phyloP scores from a whole-genome alignment of 257 asterid genomes.

The Fraxinus anomala region DNA sequence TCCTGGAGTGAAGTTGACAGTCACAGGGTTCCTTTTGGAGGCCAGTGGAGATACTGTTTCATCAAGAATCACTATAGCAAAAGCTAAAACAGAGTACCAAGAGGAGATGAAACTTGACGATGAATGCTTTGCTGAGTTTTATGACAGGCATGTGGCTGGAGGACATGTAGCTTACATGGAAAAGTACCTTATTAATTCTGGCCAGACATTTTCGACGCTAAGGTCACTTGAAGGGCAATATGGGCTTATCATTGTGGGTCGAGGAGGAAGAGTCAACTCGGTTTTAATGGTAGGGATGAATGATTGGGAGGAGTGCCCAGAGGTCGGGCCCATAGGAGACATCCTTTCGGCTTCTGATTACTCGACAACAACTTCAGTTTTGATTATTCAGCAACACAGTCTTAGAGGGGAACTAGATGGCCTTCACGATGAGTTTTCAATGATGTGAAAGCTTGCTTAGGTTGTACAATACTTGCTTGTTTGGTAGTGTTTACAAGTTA shows the following conservation, averaged over 20 bases:
- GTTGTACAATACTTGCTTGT: not conserved
- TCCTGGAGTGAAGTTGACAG: constrained; percentile 84
- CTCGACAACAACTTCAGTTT: constrained; percentile 72
- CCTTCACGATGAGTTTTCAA: constrained; percentile 80
- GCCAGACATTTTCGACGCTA: constrained; percentile 78
- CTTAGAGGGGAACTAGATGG: constrained; percentile 86
- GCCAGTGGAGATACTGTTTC: constrained; percentile 66
- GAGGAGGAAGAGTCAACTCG: constrained; percentile 82
- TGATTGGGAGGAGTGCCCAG: constrained; percentile 98
- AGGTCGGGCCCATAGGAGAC: constrained; percentile 89
- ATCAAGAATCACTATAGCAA: constrained; percentile 66
- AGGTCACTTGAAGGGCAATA: constrained; percentile 85
- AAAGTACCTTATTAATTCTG: constrained; percentile 81
- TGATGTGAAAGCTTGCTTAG: constrained; percentile 50
- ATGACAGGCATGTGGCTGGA: constrained; percentile 77
- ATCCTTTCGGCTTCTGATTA: constrained; percentile 85
- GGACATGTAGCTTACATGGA: constrained; percentile 90
- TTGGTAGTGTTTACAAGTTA: not conserved
- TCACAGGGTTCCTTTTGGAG: constrained; percentile 75
- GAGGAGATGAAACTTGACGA: constrained; percentile 91
- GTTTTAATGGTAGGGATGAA: constrained; percentile 87
- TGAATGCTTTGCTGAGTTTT: constrained; percentile 83
- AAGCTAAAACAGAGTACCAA: constrained; percentile 64
- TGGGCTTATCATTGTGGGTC: constrained; percentile 79
- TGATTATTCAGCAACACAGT: constrained; percentile 83